phyloP scores from a whole-genome alignment of 2,329 filamentous ascomycete species.

The Exophiala bonariae region DNA sequence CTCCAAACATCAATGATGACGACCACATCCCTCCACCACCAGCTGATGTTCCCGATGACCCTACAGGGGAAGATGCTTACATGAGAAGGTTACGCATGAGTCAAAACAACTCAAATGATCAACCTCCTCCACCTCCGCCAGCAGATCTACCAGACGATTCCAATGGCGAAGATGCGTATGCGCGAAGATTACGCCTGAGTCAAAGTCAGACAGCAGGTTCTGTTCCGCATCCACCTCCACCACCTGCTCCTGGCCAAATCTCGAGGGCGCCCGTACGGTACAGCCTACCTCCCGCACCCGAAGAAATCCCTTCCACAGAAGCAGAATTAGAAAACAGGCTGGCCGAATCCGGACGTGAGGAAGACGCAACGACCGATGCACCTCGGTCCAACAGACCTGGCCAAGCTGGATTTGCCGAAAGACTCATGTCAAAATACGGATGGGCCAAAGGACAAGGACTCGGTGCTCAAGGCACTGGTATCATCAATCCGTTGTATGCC shows the following conservation, averaged over 20 bases:
- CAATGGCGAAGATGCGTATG: conserved; percentile 69
- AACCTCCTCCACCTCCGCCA: conserved; percentile 36
- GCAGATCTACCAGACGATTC: conserved; percentile 53
- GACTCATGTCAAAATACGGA: conserved; percentile 90
- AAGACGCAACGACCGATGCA: conserved; percentile 34
- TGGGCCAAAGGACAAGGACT: conserved; percentile 88
- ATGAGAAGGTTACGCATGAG: conserved; percentile 62
- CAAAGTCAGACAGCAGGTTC: too few species aligned
- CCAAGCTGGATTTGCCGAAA: conserved; percentile 80
- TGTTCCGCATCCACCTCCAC: too few species aligned
- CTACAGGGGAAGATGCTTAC: conserved; percentile 70
- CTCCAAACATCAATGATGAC: conserved; percentile 36
- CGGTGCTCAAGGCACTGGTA: conserved; percentile 78
- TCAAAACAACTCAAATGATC: conserved; percentile 34
- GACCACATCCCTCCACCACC: conserved; percentile 27
- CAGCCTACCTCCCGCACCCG: conserved; percentile 52
- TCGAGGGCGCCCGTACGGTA: conserved; percentile 79
- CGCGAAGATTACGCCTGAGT: too few species aligned
- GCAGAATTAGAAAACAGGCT: conserved; percentile 52
- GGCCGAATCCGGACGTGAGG: conserved; percentile 30
- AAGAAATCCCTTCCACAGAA: conserved; percentile 54
- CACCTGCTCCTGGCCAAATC: conserved; percentile 54
- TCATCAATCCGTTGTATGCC: conserved; percentile 78
- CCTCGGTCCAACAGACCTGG: conserved; percentile 69
- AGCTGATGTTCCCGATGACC: conserved; percentile 54